Base-by-base conservation (phyloP, 2,329 filamentous ascomycete genomes). In the Monosporascus ibericus region DNA sequence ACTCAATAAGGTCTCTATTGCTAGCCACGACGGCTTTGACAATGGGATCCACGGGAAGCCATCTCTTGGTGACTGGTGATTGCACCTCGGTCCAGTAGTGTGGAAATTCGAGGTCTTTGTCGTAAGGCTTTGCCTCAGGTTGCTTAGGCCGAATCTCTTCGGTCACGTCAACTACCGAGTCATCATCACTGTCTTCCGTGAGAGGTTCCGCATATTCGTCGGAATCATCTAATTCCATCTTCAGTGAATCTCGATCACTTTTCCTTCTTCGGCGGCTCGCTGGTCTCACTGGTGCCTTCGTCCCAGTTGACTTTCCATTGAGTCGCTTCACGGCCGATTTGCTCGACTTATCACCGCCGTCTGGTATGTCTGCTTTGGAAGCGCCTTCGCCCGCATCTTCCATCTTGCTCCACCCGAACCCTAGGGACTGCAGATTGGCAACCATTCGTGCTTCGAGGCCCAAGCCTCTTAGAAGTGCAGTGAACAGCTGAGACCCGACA, bases 71-170 rank as follows among this genome's bases (percentile, higher is more conserved):
- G 3, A 90, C 77, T 2, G 90, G 87, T 0, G 92, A 96, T 2
- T 94, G 75, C 3, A 89, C 87, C 68, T 99, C 94, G 0, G 88
- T 87, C 94, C 94, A 99, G 68, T 97, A 97, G 48, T 88, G 87
- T 1, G 94, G 92, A 58, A 86, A 94, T 2, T 85, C 82, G 27
- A 96, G 76, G 59, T 95, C 91, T 20, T 79, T 76, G 60, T 95
- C 90, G 61, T 86, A 88, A 50, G 78, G 75, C 53, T 75, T 77
- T 25, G 65, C 63, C 48, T 63, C 66, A 6, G 60, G 62, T 39
- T 68, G 70, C 58, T 71, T 78, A 48, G 68, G 70, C 5, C 73
- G 70, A 3, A 70, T 69, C 8, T 71, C 57, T 34, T 74, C 70
- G 14, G 74, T 76, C 20, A 86, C 58, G 51, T 87, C 81, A 7